Base-by-base conservation (phyloP, 768 basidiomycete genomes). In the Porpolomopsis calyptriformis region DNA sequence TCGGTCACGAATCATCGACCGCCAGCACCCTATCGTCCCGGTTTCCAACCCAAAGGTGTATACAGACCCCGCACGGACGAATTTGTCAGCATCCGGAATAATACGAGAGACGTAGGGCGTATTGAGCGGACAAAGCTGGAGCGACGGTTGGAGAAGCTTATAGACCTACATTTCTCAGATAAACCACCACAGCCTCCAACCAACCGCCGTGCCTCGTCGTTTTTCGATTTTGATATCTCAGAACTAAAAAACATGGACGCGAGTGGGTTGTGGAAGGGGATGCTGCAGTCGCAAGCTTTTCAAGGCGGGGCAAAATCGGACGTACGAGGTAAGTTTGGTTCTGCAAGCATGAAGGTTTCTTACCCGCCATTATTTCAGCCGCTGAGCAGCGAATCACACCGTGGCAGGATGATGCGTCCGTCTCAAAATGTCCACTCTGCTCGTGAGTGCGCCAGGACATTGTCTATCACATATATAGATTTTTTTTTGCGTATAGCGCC, bases 301-400 rank as follows among this genome's bases (percentile, higher is more conserved):
- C 66, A 69, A 20, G 67, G 67, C 2, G 67, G 67, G 2, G 63
- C 70, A n/a, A 81, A 80, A 50, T 67, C 63, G 14, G 78, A 85
- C 51, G 73, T 85, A 39, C 70, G 89, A 68, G 79, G 88, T 88
- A 56, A 43, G 66, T 52, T 38, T 35, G 25, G 16, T 23, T 46
- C 4, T 19, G 23, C 46, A 33, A 20, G 6, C 3, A 45, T 35
- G 46, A 52, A 37, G 41, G 23, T 38, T 25, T 18, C 20, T 37
- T 18, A 40, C 12, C 1, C 19, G 24, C 45, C 5, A 16, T 42
- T 19, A 4, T 1, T 23, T 24, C 23, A 86, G 83, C 74, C 44
- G 82, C 81, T 2, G 94, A 99, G 62, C 93, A 94, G 62, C 70
- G 76, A 36, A 92, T 99, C 53, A 91, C 96, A 2, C 90, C 90